phyloP scores from a whole-genome alignment of 306 rosid species.

The Potentilla sterilis region DNA sequence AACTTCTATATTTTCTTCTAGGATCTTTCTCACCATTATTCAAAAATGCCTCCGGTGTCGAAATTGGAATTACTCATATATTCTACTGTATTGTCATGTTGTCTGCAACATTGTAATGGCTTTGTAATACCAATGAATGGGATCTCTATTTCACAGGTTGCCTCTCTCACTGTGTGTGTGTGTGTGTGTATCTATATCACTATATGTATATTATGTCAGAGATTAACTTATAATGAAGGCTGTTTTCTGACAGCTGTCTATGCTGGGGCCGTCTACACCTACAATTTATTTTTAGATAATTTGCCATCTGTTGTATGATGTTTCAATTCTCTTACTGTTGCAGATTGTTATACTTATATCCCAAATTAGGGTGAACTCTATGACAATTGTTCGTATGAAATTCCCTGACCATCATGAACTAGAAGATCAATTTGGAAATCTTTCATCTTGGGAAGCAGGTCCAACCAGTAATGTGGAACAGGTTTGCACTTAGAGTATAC shows the following conservation, averaged over 20 bases:
- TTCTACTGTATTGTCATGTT: slow-evolving; percentile 51
- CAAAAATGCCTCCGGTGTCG: slow-evolving; percentile 48
- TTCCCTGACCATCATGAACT: slow-evolving; percentile 51
- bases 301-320: slow-evolving; percentile 18
- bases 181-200: no score
- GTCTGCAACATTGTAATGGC: slow-evolving; percentile 50
- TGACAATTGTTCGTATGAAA: slow-evolving; percentile 71
- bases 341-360: slow-evolving; percentile 72
- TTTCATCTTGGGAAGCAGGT: slow-evolving; percentile 30
- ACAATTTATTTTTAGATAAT: neutral
- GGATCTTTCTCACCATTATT: slow-evolving; percentile 75
- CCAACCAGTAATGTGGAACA: slow-evolving; percentile 75
- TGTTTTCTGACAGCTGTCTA: neutral
- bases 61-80: slow-evolving; percentile 81
- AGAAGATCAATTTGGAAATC: slow-evolving; percentile 38
- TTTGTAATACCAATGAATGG: slow-evolving; percentile 46
- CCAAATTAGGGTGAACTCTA: slow-evolving; percentile 87
- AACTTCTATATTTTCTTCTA: slow-evolving; percentile 40
- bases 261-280: neutral
- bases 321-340: slow-evolving; percentile 31
- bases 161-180: neutral
- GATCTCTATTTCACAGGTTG: slow-evolving; percentile 60
- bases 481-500: slow-evolving; percentile 42
- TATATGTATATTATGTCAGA: no score
- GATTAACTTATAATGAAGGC: neutral